A percentile compares a stretch with the other conserved stretches of the same genome.
phyloP scores from a whole-genome alignment of 2,329 filamentous ascomycete genomes.

The Drechslerella coelobrocha region DNA sequence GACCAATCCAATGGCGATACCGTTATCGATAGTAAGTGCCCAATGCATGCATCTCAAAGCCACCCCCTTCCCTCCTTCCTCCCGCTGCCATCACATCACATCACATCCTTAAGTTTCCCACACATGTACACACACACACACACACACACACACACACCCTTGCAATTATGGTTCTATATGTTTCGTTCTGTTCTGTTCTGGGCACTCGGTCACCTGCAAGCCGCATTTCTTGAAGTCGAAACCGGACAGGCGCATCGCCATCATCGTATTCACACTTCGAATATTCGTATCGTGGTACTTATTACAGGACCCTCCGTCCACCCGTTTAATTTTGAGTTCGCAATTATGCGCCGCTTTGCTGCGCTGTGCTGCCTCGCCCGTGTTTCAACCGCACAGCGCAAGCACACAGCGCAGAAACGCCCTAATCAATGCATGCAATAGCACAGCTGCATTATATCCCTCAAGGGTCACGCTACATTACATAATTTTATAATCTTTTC shows the following conservation, averaged over 20 bases:
- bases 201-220: too few species aligned
- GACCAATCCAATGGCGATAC: constrained; percentile 17
- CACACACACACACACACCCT: too few species aligned
- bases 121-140: too few species aligned
- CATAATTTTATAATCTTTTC: too few species aligned
- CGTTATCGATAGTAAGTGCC: constrained; percentile 28
- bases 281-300: too few species aligned
- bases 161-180: too few species aligned
- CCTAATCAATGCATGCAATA: constrained; percentile 14
- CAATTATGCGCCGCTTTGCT: neutral
- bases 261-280: too few species aligned
- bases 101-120: too few species aligned
- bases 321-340: neutral
- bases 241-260: too few species aligned
- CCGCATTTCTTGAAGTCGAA: too few species aligned
- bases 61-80: neutral
- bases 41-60: neutral
- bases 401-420: neutral
- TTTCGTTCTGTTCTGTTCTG: too few species aligned
- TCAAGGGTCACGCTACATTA: neutral
- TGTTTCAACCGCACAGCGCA: neutral
- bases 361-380: neutral
- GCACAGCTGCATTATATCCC: constrained; percentile 16
- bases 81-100: neutral
- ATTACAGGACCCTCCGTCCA: neutral